These are phyloP conservation scores for Colletotrichum tabaci DNA, from an alignment of 2,329 filamentous ascomycete species.

Conservation along the genomic window DNA sequence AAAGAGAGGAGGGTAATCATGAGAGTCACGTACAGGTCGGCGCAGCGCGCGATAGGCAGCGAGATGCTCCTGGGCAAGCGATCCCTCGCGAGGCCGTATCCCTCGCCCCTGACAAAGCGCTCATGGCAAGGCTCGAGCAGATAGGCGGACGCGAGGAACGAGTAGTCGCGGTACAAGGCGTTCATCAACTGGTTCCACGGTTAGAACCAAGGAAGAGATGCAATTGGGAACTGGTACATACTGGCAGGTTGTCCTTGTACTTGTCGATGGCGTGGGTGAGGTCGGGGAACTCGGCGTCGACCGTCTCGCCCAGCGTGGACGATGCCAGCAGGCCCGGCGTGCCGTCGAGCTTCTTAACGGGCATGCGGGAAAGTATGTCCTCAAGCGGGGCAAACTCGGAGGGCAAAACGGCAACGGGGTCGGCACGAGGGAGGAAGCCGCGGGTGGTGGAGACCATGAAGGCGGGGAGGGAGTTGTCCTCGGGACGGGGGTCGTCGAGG, in stretches of 20 bases:
- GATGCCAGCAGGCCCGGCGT: conserved; percentile 83
- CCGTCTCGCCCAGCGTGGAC: conserved; percentile 81
- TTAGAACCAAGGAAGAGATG: background rate
- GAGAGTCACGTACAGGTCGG: conserved; percentile 79
- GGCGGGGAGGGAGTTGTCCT: conserved; percentile 76
- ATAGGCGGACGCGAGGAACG: conserved; percentile 90
- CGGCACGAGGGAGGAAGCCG: conserved; percentile 80
- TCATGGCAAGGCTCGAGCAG: conserved; percentile 93
- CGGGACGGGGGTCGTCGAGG: conserved; percentile 73
- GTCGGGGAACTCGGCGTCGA: conserved; percentile 82
- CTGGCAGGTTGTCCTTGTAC: conserved; percentile 79
- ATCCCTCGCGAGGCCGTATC: conserved; percentile 84
- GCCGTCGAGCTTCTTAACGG: conserved; percentile 82
- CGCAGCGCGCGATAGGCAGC: conserved; percentile 86
- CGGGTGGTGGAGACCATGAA: conserved; percentile 85
- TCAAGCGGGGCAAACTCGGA: conserved; percentile 81
- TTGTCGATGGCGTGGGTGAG: conserved; percentile 81
- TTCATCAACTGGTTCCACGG: conserved; percentile 71
- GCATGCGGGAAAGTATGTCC: conserved; percentile 81
- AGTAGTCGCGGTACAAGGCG: conserved; percentile 91
- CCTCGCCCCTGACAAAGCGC: conserved; percentile 77
- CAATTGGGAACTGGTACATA: background rate
- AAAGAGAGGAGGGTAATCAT: background rate
- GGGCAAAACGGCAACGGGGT: conserved; percentile 76
- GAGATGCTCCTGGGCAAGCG: conserved; percentile 81